A percentile compares a stretch with the other conserved stretches of the same genome.
Conservation (phyloP, 2,329 filamentous ascomycete genomes). For the Pseudogymnoascus sp. region DNA sequence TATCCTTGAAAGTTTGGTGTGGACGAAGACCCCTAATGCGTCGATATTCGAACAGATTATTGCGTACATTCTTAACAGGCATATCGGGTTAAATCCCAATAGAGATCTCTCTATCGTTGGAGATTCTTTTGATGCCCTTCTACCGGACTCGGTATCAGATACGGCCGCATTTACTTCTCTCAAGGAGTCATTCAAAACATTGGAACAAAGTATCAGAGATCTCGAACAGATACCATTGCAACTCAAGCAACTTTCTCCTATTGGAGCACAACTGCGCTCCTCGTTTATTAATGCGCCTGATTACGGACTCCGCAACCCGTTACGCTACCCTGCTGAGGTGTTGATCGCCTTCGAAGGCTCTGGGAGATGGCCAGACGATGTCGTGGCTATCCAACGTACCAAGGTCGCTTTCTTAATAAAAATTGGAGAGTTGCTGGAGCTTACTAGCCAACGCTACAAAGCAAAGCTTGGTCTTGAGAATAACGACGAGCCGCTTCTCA, state of each 20-base stretch:
- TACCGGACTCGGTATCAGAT: conserved; percentile 30
- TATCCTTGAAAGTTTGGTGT: conserved; percentile 86
- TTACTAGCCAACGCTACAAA: conserved; percentile 49
- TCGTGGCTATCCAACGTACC: conserved; percentile 83
- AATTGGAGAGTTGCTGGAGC: conserved; percentile 55
- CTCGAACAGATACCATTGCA: conserved; percentile 83
- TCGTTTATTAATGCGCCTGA: conserved; percentile 51
- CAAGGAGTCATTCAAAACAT: conserved; percentile 58
- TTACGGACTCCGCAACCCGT: conserved; percentile 30
- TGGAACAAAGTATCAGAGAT: conserved; percentile 68
- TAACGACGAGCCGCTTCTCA: conserved; percentile 55
- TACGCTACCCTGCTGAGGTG: conserved; percentile 59
- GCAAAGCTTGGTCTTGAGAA: conserved; percentile 78
- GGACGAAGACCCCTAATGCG: conserved; percentile 54
- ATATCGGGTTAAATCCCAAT: conserved; percentile 50
- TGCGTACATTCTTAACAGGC: conserved; percentile 58
- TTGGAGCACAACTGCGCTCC: conserved; percentile 65
- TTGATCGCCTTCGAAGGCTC: conserved; percentile 90
- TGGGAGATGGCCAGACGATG: conserved; percentile 84
- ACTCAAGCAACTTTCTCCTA: conserved; percentile 68
- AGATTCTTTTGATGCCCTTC: conserved; percentile 36
- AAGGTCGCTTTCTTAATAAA: conserved; percentile 80
- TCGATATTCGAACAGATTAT: conserved; percentile 75
- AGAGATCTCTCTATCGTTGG: conserved; percentile 33
- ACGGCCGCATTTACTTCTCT: conserved; percentile 56